Evolutionary conservation across 441 rosid species (phyloP).

Genomic region (Gossypium aridum): DNA sequence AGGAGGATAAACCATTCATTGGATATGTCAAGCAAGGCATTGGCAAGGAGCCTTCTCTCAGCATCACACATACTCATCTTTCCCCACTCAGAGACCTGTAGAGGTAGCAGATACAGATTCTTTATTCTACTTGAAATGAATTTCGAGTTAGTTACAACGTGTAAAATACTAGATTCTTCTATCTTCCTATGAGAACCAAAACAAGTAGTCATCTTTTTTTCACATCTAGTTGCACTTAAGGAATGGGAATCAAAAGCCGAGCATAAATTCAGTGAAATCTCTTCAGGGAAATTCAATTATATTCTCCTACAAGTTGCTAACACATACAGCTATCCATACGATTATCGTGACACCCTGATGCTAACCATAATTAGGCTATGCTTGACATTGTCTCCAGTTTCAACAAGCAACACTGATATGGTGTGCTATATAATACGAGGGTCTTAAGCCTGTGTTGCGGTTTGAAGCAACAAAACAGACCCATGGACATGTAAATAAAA

Average conservation of each 20-base stretch:
- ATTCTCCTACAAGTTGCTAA: background rate
- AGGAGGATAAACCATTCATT: conserved; percentile 79
- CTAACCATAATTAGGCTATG: background rate
- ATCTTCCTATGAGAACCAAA: no score
- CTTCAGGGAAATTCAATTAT: background rate
- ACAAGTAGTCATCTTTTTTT: background rate
- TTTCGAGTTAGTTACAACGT: background rate
- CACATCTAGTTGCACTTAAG: background rate
- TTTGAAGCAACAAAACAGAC: background rate
- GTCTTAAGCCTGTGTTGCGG: background rate
- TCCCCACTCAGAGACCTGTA: conserved; percentile 87
- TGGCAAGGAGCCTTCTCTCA: conserved; percentile 79
- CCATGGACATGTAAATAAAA: background rate
- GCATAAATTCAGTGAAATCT: background rate
- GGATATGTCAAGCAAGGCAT: conserved; percentile 72
- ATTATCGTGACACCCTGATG: background rate
- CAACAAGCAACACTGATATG: background rate
- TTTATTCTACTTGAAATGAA: background rate
- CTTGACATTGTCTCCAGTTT: background rate
- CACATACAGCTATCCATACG: background rate
- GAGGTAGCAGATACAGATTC: background rate
- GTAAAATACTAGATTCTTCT: background rate
- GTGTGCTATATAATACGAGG: background rate
- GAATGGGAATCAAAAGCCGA: background rate
- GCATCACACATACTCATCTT: conserved; percentile 94